Evolutionary conservation across 2,329 filamentous ascomycete genomes (phyloP).

Genomic region (Aureobasidium sp.): DNA sequence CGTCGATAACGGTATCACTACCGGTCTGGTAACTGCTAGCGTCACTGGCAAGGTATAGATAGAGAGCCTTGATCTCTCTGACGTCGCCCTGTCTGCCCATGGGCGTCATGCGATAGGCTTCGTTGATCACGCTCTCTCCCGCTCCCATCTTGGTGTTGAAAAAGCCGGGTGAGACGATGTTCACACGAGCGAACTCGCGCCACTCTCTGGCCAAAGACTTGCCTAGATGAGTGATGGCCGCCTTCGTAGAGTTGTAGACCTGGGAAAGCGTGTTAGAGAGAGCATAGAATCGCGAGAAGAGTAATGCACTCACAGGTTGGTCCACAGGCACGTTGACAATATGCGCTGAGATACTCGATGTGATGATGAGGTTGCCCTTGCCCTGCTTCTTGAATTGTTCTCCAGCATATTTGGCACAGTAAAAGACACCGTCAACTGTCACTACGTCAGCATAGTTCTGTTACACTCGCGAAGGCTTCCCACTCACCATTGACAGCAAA

Average conservation of each 20-base stretch:
- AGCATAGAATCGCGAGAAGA: too few relatives aligned
- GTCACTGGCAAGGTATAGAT: constrained; percentile 27
- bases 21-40: constrained; percentile 26
- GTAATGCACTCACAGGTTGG: constrained; percentile 34
- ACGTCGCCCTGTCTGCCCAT: constrained; percentile 33
- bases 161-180: constrained; percentile 46
- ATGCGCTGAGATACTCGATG: constrained; percentile 26
- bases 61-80: constrained; percentile 28
- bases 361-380: constrained; percentile 44
- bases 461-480: too few relatives aligned
- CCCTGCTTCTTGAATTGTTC: constrained; percentile 34
- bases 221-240: constrained; percentile 47
- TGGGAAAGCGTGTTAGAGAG: background rate
- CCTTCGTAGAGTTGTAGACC: constrained; percentile 49
- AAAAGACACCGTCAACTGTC: constrained; percentile 31
- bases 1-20: constrained; percentile 26
- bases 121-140: constrained; percentile 34
- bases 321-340: constrained; percentile 39
- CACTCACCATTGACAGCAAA: constrained; percentile 45
- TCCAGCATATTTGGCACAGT: constrained; percentile 35
- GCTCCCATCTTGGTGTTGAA: constrained; percentile 50
- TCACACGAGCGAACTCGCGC: constrained; percentile 49
- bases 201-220: constrained; percentile 49
- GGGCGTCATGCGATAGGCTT: constrained; percentile 42
- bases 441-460: background rate